A percentile compares a stretch with the other conserved stretches of the same genome.
These are phyloP conservation scores for Sclerotinia sclerotiorum DNA, from an alignment of 2,329 filamentous ascomycete species.

Conservation along the genomic window DNA sequence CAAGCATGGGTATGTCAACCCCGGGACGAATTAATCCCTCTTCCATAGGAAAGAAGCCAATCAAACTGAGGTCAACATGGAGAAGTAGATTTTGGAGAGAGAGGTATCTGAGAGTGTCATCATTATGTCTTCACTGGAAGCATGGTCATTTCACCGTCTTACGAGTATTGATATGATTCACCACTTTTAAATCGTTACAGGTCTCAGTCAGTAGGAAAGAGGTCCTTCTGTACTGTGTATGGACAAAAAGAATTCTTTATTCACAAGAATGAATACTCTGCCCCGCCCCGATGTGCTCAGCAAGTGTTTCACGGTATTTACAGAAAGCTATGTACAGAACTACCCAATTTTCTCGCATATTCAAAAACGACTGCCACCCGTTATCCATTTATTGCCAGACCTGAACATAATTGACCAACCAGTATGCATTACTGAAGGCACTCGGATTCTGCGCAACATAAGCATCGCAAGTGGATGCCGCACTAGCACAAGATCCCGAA, in stretches of 20 bases:
- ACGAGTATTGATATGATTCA: neutral
- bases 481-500: slow-evolving; percentile 57
- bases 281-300: neutral
- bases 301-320: neutral
- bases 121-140: too few species aligned
- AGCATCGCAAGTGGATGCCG: slow-evolving; percentile 65
- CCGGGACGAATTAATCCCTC: neutral
- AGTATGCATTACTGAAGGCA: slow-evolving; percentile 69
- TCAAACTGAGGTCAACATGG: neutral
- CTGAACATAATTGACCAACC: slow-evolving; percentile 60
- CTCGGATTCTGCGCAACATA: slow-evolving; percentile 71
- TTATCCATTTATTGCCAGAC: neutral
- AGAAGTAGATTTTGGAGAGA: too few species aligned
- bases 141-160: neutral
- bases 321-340: neutral
- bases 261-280: too few species aligned
- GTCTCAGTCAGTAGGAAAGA: neutral
- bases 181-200: neutral
- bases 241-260: too few species aligned
- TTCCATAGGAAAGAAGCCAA: neutral
- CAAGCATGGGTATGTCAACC: neutral
- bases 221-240: too few species aligned
- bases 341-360: too few species aligned
- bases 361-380: neutral
- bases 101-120: too few species aligned